Evolutionary conservation across 768 basidiomycete species (phyloP).

Genomic region (Daedaleopsis nitida): DNA sequence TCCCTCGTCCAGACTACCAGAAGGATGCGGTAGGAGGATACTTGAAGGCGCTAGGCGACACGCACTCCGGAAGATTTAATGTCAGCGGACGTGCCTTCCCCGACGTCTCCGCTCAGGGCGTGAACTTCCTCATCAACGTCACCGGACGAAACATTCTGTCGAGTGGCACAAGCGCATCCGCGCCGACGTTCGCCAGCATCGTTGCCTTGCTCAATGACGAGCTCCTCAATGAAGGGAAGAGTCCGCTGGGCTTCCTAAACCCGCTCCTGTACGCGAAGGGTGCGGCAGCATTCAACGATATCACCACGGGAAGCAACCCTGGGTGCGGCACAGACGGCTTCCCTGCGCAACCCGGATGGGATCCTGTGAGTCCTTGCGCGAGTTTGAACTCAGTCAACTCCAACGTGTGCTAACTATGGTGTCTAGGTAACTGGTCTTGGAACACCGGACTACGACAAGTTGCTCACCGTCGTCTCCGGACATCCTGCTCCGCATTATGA

Average conservation of each 20-base stretch:
- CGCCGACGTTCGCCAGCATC: constrained; percentile 36
- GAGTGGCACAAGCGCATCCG: constrained; percentile 36
- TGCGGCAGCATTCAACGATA: constrained; percentile 29
- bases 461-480: not conserved
- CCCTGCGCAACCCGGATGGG: constrained; percentile 31
- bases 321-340: constrained; percentile 39
- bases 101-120: constrained; percentile 45
- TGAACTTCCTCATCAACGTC: constrained; percentile 30
- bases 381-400: not conserved
- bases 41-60: constrained; percentile 52
- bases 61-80: constrained; percentile 40
- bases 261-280: constrained; percentile 35
- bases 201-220: constrained; percentile 37
- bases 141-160: constrained; percentile 6
- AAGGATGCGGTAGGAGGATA: constrained; percentile 43
- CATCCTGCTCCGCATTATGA: no score
- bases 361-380: constrained; percentile 28
- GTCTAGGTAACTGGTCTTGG: constrained; percentile 38
- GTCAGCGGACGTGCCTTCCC: constrained; percentile 46
- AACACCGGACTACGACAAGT: constrained; percentile 10
- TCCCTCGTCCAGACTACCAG: constrained; percentile 56
- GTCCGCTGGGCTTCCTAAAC: constrained; percentile 38
- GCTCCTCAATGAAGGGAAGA: constrained; percentile 31
- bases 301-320: constrained; percentile 34
- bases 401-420: not conserved